phyloP scores from a whole-genome alignment of 2,329 filamentous ascomycete species.

The Plenodomus tracheiphilus region DNA sequence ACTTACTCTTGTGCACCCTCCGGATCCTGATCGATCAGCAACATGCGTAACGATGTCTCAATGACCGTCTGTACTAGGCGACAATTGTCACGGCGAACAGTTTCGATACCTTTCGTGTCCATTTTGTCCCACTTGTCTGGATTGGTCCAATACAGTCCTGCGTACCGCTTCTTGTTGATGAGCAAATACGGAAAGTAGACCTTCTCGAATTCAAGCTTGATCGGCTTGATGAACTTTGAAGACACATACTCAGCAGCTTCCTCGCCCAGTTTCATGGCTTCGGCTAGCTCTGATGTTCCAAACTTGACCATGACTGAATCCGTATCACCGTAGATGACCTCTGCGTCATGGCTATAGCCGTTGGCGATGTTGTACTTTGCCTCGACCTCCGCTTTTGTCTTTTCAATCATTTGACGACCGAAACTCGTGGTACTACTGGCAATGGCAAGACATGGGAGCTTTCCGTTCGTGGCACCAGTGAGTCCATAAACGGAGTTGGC shows the following conservation, averaged over 20 bases:
- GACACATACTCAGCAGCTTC: slow-evolving; percentile 90
- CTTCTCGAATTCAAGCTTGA: slow-evolving; percentile 99
- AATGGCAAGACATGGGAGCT: slow-evolving; percentile 91
- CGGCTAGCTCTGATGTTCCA: slow-evolving; percentile 80
- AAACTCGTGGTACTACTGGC: slow-evolving; percentile 97
- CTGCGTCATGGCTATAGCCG: slow-evolving; percentile 89
- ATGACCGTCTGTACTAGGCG: slow-evolving; percentile 95
- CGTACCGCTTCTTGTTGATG: slow-evolving; percentile 99
- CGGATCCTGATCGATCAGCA: slow-evolving; percentile 90
- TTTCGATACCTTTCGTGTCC: slow-evolving; percentile 99
- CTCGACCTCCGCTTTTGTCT: slow-evolving; percentile 95
- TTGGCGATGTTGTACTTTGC: slow-evolving; percentile 87
- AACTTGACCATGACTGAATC: slow-evolving; percentile 99
- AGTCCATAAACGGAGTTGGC: slow-evolving; percentile 98
- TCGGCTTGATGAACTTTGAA: slow-evolving; percentile 89
- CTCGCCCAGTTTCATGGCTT: slow-evolving; percentile 93
- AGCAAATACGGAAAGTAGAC: slow-evolving; percentile 97
- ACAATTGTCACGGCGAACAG: slow-evolving; percentile 95
- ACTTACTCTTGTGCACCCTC: slow-evolving; percentile 90
- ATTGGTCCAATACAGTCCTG: slow-evolving; percentile 96
- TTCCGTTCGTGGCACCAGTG: slow-evolving; percentile 93
- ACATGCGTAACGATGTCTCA: slow-evolving; percentile 93
- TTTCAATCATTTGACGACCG: slow-evolving; percentile 98
- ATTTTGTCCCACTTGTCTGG: slow-evolving; percentile 97
- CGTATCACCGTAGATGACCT: slow-evolving; percentile 98